Base-by-base conservation (phyloP, 208 protist species). In the Trypanosoma rangeli region DNA sequence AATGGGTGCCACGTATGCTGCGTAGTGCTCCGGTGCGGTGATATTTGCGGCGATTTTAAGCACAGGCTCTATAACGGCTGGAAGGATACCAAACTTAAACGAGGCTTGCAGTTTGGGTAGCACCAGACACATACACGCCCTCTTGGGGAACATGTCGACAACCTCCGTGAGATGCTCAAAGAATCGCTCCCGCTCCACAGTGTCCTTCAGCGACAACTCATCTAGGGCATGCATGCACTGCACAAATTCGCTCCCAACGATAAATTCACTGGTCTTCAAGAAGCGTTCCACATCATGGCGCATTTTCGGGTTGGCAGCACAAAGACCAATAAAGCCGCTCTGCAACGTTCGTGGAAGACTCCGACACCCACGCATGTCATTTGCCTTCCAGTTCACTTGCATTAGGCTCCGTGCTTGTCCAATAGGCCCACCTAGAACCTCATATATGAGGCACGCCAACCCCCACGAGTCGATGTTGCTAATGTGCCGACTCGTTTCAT, bases 391-490 rank as follows among this genome's bases (percentile, higher is more conserved):
- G 33, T 66, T 35, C 9, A 26, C 10, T 50, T n/a, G 0, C 1
- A 73, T 28, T 13, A 73, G 10, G 15, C 33, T 53, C 15, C 18
- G 12, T 39, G 58, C 1, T 18, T 53, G 64, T 53, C 66, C 68
- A 46, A 68, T 70, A 69, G 66, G 76, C 16, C 75, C 52, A 49
- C 75, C 82, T 20, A 92, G 60, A 24, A 83, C 80, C 58, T 95
- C 85, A 64, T 86, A 92, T 26, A 95, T 82, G 5, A 97, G 74
- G 44, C 84, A 86, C 5, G 74, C 87, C 24, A 97, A 7, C 22
- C 90, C 90, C 87, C 88, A 97, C 22, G 86, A 73, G 73, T 97
- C 92, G n/a, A 83, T 81, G 31, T 56, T 64, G 12, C 62, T 61
- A 31, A 75, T 59, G 29, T 78, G 60, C n/a, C 44, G 0, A 57